A percentile compares a stretch with the other conserved stretches of the same genome.
Evolutionary conservation across 2,329 filamentous ascomycete genomes (phyloP).

Genomic region (Fusarium transvaalense): DNA sequence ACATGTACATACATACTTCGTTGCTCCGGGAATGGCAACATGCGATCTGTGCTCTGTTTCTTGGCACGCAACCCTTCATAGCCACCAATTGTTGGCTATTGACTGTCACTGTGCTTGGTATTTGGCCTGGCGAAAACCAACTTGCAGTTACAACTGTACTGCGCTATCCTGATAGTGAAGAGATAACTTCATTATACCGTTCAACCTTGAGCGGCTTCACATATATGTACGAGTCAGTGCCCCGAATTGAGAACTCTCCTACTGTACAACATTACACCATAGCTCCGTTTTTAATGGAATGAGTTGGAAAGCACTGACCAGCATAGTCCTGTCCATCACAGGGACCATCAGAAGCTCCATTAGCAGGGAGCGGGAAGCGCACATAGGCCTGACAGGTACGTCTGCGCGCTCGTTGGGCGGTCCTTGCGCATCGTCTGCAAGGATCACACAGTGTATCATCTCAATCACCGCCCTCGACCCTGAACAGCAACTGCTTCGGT

Average conservation of each 20-base stretch:
- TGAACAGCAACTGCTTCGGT: constrained; percentile 34
- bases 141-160: background rate
- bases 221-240: background rate
- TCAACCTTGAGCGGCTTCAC: background rate
- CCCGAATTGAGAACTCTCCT: background rate
- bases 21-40: constrained; percentile 1
- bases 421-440: constrained; percentile 36
- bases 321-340: constrained; percentile 16
- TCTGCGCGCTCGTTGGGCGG: constrained; percentile 33
- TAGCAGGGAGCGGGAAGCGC: constrained; percentile 49
- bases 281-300: constrained; percentile 16
- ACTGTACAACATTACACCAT: constrained; percentile 19
- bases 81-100: background rate
- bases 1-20: background rate
- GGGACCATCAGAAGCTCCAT: constrained; percentile 30
- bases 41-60: constrained; percentile 1
- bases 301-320: constrained; percentile 16
- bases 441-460: constrained; percentile 40
- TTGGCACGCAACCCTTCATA: constrained; percentile 3
- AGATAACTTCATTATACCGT: background rate
- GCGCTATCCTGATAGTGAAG: background rate
- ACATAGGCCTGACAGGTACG: constrained; percentile 44
- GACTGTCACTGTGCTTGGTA: background rate
- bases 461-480: constrained; percentile 30
- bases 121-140: constrained; percentile 1